Conservation (phyloP, 2,329 filamentous ascomycete species). For the Leptographium lundbergii region DNA sequence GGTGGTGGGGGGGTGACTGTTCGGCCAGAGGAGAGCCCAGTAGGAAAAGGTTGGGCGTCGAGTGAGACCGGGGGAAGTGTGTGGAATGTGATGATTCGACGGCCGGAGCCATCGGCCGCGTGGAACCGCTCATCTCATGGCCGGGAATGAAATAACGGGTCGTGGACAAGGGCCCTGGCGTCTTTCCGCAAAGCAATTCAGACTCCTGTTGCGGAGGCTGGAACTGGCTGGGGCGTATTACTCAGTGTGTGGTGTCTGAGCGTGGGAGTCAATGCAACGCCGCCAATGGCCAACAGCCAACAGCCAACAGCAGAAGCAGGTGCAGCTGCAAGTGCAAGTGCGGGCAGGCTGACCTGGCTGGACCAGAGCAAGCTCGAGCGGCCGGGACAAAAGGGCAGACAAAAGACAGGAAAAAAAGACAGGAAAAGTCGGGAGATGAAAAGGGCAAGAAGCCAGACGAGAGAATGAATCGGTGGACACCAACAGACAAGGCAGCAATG, state of each 20-base stretch:
- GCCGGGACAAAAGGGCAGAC: neutral
- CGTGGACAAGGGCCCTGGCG: constrained; percentile 1
- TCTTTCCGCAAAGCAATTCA: neutral
- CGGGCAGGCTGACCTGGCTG: neutral
- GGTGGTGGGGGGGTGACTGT: constrained; percentile 5
- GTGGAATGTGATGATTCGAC: constrained; percentile 21
- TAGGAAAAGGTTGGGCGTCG: constrained; percentile 19
- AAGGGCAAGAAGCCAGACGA: neutral
- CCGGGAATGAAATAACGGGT: constrained; percentile 7
- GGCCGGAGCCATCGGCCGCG: constrained; percentile 27
- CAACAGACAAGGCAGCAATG: neutral
- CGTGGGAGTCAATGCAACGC: neutral
- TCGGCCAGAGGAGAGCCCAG: constrained; percentile 13
- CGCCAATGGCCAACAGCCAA: neutral
- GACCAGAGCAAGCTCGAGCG: neutral
- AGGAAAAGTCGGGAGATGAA: neutral
- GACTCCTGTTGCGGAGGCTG: neutral
- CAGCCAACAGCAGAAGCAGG: neutral
- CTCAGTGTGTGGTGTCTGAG: neutral
- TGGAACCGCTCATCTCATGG: constrained; percentile 31
- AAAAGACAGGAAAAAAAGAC: neutral
- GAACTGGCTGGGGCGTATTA: neutral
- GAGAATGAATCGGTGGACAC: neutral
- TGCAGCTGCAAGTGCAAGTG: neutral
- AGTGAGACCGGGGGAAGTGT: constrained; percentile 22